Conservation (phyloP, 75 land plant species). For the Cryptomeria japonica region DNA sequence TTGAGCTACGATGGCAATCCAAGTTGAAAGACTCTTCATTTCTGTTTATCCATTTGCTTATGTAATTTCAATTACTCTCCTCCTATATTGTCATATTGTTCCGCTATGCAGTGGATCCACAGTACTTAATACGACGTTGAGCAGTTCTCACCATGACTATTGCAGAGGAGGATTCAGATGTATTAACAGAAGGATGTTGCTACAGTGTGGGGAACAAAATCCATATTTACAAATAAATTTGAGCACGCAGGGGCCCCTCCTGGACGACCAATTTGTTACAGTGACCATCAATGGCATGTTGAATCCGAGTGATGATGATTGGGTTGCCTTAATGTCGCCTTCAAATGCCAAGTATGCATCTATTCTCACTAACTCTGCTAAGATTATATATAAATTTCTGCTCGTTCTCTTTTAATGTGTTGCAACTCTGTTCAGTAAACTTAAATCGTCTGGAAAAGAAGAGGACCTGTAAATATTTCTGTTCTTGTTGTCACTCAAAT, state of each 20-base stretch:
- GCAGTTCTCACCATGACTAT: not conserved
- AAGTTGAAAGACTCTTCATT: too few species aligned
- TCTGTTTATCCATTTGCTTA: not conserved
- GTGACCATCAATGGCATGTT: conserved; percentile 57
- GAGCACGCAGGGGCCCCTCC: conserved; percentile 24
- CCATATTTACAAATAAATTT: conserved; percentile 36
- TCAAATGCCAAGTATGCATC: conserved; percentile 49
- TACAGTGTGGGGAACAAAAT: conserved; percentile 29
- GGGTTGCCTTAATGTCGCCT: conserved; percentile 67
- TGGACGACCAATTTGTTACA: conserved; percentile 44
- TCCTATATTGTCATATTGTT: too few species aligned
- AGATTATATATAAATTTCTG: too few species aligned
- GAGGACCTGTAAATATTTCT: too few species aligned
- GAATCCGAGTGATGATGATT: conserved; percentile 36
- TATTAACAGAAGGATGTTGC: conserved; percentile 36
- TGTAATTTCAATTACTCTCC: conserved; percentile 8
- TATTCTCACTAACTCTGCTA: too few species aligned
- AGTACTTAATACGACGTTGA: too few species aligned
- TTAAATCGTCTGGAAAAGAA: not conserved
- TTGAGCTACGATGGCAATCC: too few species aligned
- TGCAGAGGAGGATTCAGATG: conserved; percentile 19
- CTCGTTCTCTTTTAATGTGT: too few species aligned
- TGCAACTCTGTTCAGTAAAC: too few species aligned
- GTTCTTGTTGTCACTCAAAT: not conserved
- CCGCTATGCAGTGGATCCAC: too few species aligned